phyloP scores from a whole-genome alignment of 345 rosid species.

The Sonneratia alba region DNA sequence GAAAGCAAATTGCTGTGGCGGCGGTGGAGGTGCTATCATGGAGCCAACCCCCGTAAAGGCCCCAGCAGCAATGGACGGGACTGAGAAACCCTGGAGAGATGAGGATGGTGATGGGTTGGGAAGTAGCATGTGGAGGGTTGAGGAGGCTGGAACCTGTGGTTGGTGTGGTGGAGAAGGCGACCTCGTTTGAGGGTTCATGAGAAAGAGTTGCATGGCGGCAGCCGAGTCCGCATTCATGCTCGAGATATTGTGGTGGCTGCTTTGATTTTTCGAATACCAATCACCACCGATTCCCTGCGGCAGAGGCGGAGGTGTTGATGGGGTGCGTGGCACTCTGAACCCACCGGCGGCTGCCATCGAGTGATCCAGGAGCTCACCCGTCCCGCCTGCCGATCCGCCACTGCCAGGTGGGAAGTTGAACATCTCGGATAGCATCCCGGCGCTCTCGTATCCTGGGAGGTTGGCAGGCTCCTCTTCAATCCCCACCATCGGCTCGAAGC shows the following conservation, averaged over 20 bases:
- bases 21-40: constrained; percentile 9
- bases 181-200: constrained; percentile 79
- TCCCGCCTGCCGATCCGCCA: constrained; percentile 27
- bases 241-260: constrained; percentile 20
- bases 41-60: neutral
- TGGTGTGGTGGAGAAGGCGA: constrained; percentile 58
- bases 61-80: neutral
- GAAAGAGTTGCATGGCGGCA: constrained; percentile 86
- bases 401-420: constrained; percentile 54
- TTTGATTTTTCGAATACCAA: neutral
- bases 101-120: constrained; percentile 42
- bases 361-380: constrained; percentile 29
- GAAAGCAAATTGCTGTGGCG: neutral
- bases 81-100: constrained; percentile 39
- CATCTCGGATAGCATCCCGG: constrained; percentile 95
- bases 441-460: constrained; percentile 43
- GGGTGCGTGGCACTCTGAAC: neutral
- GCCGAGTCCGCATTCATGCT: constrained; percentile 62
- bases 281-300: neutral
- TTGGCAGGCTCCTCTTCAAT: constrained; percentile 38
- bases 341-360: neutral
- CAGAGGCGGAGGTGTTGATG: neutral
- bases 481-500: constrained; percentile 32
- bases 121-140: constrained; percentile 82
- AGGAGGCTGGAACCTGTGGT: constrained; percentile 29